A percentile compares a stretch with the other conserved stretches of the same genome.
Evolutionary conservation across 2,329 filamentous ascomycete species (phyloP).

Genomic region (Penicillium sp.): DNA sequence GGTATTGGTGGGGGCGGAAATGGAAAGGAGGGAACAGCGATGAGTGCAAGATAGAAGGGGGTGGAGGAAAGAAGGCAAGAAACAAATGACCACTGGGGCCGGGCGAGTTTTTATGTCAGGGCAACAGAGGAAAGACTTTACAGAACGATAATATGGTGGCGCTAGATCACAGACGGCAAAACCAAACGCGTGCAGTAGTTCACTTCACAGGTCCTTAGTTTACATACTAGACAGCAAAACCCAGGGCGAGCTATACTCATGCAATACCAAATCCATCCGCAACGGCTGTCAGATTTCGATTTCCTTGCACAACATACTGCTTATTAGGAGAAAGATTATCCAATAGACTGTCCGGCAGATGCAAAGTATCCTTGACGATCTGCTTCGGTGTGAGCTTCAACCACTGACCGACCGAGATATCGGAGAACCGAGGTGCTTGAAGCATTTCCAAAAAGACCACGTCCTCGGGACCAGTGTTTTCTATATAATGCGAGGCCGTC

Average conservation of each 20-base stretch:
- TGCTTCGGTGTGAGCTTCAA: constrained; percentile 8
- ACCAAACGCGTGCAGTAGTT: no score
- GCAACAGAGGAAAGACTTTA: no score
- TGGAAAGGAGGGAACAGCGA: no score
- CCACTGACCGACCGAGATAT: constrained; percentile 8
- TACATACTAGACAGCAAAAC: background rate
- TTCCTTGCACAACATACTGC: constrained; percentile 6
- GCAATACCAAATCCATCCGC: background rate
- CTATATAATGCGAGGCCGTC: constrained; percentile 5
- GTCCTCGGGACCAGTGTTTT: constrained; percentile 6
- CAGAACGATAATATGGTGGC: no score
- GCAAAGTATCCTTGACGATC: constrained; percentile 7
- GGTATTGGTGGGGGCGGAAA: no score
- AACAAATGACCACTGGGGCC: no score
- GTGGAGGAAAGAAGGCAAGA: no score
- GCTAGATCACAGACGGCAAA: no score
- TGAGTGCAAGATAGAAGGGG: no score
- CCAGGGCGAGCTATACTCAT: background rate
- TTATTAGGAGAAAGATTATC: constrained; percentile 7
- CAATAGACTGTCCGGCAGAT: constrained; percentile 4
- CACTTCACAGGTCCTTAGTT: no score
- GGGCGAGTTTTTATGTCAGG: no score
- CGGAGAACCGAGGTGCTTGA: constrained; percentile 4
- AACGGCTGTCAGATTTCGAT: background rate
- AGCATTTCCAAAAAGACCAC: constrained; percentile 6